phyloP scores from a whole-genome alignment of 805 yeast species.

The Schizosaccharomyces lindneri region DNA sequence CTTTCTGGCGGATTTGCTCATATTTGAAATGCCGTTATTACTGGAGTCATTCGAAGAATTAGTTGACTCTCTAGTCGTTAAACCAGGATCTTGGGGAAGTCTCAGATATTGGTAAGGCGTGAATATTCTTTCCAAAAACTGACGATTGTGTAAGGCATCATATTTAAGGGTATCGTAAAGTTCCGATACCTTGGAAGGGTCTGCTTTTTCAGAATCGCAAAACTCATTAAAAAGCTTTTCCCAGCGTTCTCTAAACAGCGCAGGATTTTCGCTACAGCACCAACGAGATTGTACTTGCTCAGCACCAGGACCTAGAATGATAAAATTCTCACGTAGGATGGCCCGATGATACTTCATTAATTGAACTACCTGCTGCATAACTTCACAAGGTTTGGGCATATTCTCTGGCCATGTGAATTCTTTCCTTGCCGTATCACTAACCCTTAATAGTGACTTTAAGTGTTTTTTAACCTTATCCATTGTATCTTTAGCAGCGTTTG shows the following conservation, averaged over 20 bases:
- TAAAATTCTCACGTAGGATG: conserved; percentile 62
- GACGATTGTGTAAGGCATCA: conserved; percentile 87
- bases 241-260: conserved; percentile 84
- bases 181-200: conserved; percentile 90
- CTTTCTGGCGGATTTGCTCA: background rate
- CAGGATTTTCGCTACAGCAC: conserved; percentile 95
- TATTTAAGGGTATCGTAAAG: conserved; percentile 94
- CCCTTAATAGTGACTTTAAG: conserved; percentile 75
- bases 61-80: conserved; percentile 9
- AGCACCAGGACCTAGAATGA: conserved; percentile 28
- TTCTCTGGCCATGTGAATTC: conserved; percentile 97
- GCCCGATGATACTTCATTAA: conserved; percentile 76
- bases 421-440: conserved; percentile 90
- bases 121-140: conserved; percentile 63
- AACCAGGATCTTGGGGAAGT: conserved; percentile 24
- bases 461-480: conserved; percentile 97
- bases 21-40: background rate
- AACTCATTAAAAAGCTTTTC: conserved; percentile 85
- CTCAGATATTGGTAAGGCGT: background rate
- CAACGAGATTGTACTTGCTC: conserved; percentile 48
- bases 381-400: conserved; percentile 92
- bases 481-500: conserved; percentile 89
- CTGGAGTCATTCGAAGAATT: background rate
- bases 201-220: conserved; percentile 78
- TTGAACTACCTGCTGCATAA: conserved; percentile 80